These are phyloP conservation scores for Teratosphaeria nubilosa DNA, from an alignment of 2,329 filamentous ascomycete species.

Conservation along the genomic window DNA sequence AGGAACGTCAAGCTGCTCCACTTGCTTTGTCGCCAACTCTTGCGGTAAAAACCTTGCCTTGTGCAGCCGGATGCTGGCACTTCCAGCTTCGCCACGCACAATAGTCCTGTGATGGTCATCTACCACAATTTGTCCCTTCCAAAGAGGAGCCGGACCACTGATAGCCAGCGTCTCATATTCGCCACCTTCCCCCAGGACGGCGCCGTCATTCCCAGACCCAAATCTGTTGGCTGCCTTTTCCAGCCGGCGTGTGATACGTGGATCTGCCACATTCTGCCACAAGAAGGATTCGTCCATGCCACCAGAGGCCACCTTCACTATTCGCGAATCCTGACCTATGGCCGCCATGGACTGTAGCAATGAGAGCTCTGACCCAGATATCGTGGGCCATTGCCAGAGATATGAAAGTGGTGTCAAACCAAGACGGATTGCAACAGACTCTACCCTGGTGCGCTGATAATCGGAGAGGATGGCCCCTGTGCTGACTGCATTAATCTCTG, in stretches of 20 bases:
- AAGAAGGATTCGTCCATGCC: constrained; percentile 72
- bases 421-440: constrained; percentile 79
- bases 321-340: constrained; percentile 71
- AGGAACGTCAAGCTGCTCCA: constrained; percentile 45
- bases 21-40: constrained; percentile 1
- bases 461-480: constrained; percentile 89
- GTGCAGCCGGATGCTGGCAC: constrained; percentile 57
- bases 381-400: constrained; percentile 79
- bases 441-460: constrained; percentile 92
- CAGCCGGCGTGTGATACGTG: constrained; percentile 36
- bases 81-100: constrained; percentile 63
- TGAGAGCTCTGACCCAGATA: constrained; percentile 44
- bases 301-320: constrained; percentile 90
- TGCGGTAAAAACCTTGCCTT: constrained; percentile 46
- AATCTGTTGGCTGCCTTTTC: constrained; percentile 54
- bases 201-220: constrained; percentile 53
- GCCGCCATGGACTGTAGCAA: constrained; percentile 73
- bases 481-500: constrained; percentile 73
- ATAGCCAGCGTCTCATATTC: constrained; percentile 92
- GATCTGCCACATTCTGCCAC: constrained; percentile 66
- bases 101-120: constrained; percentile 42
- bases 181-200: constrained; percentile 80
- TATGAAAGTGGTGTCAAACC: constrained; percentile 74
- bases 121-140: constrained; percentile 60
- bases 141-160: constrained; percentile 64